A percentile compares a stretch with the other conserved stretches of the same genome.
Evolutionary conservation across 129 eudicot genomes (phyloP).

Genomic region (Rutidosis leptorrhynchoides): DNA sequence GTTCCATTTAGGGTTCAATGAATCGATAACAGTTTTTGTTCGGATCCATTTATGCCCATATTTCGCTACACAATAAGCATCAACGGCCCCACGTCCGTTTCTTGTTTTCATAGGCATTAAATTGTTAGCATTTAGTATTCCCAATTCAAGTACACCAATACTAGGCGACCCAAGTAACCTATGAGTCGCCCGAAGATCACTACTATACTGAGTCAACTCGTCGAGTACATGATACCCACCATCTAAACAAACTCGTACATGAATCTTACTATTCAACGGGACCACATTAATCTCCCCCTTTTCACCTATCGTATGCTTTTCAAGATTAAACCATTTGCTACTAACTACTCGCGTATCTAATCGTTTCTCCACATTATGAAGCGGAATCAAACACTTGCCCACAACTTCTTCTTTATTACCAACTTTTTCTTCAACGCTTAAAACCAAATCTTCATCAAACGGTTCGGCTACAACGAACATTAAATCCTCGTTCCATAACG

Average conservation of each 20-base stretch:
- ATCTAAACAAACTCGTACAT: conserved; percentile 34
- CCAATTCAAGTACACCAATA: conserved; percentile 33
- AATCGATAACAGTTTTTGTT: conserved; percentile 31
- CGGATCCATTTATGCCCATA: conserved; percentile 40
- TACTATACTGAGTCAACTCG: conserved; percentile 42
- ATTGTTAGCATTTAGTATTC: conserved; percentile 34
- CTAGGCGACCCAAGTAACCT: conserved; percentile 27
- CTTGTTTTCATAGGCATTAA: conserved; percentile 32
- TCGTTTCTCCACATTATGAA: conserved; percentile 29
- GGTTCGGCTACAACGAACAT: conserved; percentile 39
- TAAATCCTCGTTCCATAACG: conserved; percentile 36
- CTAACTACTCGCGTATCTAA: conserved; percentile 13
- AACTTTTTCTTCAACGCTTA: conserved; percentile 31
- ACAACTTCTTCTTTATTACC: conserved; percentile 30
- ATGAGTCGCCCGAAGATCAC: conserved; percentile 27
- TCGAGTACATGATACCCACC: conserved; percentile 45
- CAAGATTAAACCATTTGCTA: conserved; percentile 35
- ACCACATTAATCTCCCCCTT: conserved; percentile 24
- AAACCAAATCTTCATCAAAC: conserved; percentile 27
- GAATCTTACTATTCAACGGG: conserved; percentile 33
- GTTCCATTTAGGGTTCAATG: conserved; percentile 33
- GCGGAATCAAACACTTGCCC: conserved; percentile 31
- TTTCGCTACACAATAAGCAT: conserved; percentile 42
- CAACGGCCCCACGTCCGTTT: conserved; percentile 37
- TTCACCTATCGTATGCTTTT: conserved; percentile 24